These are phyloP conservation scores for Suillus subalutaceus DNA, from an alignment of 768 basidiomycete species.

Conservation along the genomic window DNA sequence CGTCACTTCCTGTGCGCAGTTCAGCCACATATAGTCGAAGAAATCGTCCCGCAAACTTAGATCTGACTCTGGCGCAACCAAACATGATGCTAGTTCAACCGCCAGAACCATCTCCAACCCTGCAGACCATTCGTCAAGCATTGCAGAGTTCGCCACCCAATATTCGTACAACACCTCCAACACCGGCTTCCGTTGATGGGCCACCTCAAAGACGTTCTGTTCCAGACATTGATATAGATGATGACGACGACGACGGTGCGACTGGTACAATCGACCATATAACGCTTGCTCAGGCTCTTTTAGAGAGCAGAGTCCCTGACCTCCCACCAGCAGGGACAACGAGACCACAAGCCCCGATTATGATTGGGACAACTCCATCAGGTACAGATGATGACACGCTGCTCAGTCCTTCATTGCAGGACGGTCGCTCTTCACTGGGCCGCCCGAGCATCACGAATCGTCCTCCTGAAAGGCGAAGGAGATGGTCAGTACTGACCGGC, in stretches of 20 bases:
- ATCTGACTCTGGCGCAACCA: constrained; percentile 50
- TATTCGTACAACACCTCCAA: constrained; percentile 24
- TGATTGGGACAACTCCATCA: constrained; percentile 52
- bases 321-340: constrained; percentile 70
- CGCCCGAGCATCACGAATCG: constrained; percentile 33
- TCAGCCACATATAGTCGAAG: constrained; percentile 42
- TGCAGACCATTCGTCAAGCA: constrained; percentile 68
- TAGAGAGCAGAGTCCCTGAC: constrained; percentile 79
- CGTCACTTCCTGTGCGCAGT: constrained; percentile 33
- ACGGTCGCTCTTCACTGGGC: constrained; percentile 38
- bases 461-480: constrained; percentile 48
- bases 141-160: constrained; percentile 50
- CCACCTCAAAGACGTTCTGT: constrained; percentile 42
- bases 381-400: constrained; percentile 46
- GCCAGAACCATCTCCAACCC: constrained; percentile 60
- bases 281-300: constrained; percentile 69
- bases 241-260: constrained; percentile 54
- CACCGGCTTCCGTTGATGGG: constrained; percentile 21
- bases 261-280: constrained; percentile 57
- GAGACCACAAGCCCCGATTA: constrained; percentile 68
- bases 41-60: constrained; percentile 68
- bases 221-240: constrained; percentile 49
- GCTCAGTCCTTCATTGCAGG: constrained; percentile 50
- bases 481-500: constrained; percentile 73
- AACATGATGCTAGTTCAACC: constrained; percentile 37